Conservation (phyloP, 2,329 filamentous ascomycete genomes). For the Plenodomus biglobosus region DNA sequence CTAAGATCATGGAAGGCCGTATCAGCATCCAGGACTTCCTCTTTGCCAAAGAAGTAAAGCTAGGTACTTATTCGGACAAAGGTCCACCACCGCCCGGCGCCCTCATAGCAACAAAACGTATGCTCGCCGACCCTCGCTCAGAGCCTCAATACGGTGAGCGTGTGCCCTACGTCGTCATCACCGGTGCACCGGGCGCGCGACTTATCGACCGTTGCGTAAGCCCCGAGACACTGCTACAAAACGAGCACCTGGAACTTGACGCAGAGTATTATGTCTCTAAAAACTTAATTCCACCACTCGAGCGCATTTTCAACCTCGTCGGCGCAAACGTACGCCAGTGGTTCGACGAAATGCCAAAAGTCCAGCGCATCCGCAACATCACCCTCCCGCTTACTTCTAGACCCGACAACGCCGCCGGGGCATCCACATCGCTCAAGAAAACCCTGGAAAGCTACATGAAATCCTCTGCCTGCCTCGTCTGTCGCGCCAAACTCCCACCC, state of each 20-base stretch:
- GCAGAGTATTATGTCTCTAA: slow-evolving; percentile 97
- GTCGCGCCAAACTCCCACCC: slow-evolving; percentile 60
- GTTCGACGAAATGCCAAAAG: slow-evolving; percentile 97
- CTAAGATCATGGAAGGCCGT: slow-evolving; percentile 85
- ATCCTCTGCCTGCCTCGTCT: slow-evolving; percentile 76
- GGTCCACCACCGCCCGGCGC: slow-evolving; percentile 83
- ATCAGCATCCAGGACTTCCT: slow-evolving; percentile 95
- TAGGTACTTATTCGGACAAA: slow-evolving; percentile 83
- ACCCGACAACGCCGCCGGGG: slow-evolving; percentile 22
- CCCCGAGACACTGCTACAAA: slow-evolving; percentile 77
- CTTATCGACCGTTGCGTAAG: slow-evolving; percentile 88
- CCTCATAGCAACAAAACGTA: slow-evolving; percentile 79
- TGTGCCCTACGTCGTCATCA: slow-evolving; percentile 90
- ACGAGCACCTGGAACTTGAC: slow-evolving; percentile 78
- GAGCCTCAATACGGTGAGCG: slow-evolving; percentile 96
- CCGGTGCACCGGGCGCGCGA: slow-evolving; percentile 80
- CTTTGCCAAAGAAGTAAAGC: slow-evolving; percentile 87
- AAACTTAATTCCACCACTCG: slow-evolving; percentile 90
- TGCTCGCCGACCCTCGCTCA: slow-evolving; percentile 80
- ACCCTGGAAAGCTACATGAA: slow-evolving; percentile 96
- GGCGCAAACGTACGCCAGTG: slow-evolving; percentile 87
- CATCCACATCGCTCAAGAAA: slow-evolving; percentile 52
- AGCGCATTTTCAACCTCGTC: slow-evolving; percentile 94
- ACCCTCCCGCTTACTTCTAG: slow-evolving; percentile 30
- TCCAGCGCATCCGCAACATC: slow-evolving; percentile 72